Evolutionary conservation across 495 filamentous ascomycete species (phyloP), one percentile per base, ranked within the genome.

Genomic region (Penicillium soppii): DNA sequence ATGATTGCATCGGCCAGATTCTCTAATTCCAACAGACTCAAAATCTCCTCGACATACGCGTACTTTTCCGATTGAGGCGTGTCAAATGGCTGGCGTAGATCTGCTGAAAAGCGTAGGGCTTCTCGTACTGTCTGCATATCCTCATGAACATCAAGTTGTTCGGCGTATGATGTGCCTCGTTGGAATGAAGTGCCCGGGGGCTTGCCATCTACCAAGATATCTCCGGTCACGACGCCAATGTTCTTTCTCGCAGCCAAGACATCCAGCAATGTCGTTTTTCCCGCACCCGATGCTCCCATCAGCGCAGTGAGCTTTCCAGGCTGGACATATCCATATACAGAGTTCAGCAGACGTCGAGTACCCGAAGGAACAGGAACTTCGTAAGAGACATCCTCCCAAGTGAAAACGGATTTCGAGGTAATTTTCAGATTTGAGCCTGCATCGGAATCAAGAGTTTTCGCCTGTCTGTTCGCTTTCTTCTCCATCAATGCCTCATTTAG

Each of bases 251-350:
- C 71, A 0, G 90, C 90, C 5, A 95, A 68, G 1, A 91, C 88
- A 63, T 95, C 89, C 20, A 95, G 64, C 3, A 94, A 67, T 0
- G 90, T 94, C 1, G 90, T 95, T 62, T 95, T 95, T 5, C 90
- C 90, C 10, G 90, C 90, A n/a, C 90, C 90, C 2, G 86, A 90
- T 9, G 86, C 86, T 7, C 90, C 90, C 89, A 92, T 91, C 10
- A 94, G 68, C 10, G 89, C 90, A 1, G 88, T 92, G 7, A 95
- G 72, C 57, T 87, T 75, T 1, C 90, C 89, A 2, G 90, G 89
- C 51, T 87, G 81, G 44, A 92, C 88, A 51, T 86, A 94, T 4
- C 90, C 90, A 54, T 80, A 87, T 6, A 92, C 79, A 36, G 83
- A 74, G 52, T 90, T 82, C 12, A 92, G 75, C 8, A 92, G 77